Evolutionary conservation across 768 basidiomycete species (phyloP).

Genomic region (Trametes cubensis): DNA sequence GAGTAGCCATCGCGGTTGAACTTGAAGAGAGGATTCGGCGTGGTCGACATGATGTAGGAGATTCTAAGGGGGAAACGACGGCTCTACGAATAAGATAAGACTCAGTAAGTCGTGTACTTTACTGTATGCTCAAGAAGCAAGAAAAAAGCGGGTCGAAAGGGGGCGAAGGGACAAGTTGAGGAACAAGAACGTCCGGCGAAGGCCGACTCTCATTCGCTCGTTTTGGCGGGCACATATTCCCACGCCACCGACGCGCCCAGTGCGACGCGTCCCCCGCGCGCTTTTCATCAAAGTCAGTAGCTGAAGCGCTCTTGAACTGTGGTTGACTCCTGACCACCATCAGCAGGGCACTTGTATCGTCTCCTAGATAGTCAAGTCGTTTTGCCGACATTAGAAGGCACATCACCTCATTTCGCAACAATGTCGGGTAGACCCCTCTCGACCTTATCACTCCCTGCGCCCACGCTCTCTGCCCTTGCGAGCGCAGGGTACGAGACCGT

Average conservation of each 20-base stretch:
- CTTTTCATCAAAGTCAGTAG: neutral
- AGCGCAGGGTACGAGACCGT: slow-evolving; percentile 61
- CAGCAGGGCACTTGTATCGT: neutral
- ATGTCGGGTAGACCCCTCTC: slow-evolving; percentile 51
- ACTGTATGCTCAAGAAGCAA: slow-evolving; percentile 20
- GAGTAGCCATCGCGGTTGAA: slow-evolving; percentile 45
- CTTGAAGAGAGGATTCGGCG: slow-evolving; percentile 36
- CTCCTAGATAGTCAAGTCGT: neutral
- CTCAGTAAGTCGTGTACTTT: neutral
- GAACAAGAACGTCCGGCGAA: slow-evolving; percentile 29
- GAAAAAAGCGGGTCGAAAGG: slow-evolving; percentile 19
- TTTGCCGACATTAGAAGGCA: neutral
- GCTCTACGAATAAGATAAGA: neutral
- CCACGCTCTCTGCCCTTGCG: slow-evolving; percentile 49
- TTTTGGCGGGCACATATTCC: slow-evolving; percentile 25
- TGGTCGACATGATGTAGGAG: slow-evolving; percentile 17
- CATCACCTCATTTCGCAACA: slow-evolving; percentile 13
- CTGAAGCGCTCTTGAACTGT: neutral
- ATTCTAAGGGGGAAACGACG: slow-evolving; percentile 8
- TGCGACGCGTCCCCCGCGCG: slow-evolving; percentile 3
- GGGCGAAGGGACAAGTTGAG: slow-evolving; percentile 16
- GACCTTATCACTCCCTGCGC: slow-evolving; percentile 49
- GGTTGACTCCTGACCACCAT: neutral
- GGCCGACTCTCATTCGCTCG: slow-evolving; percentile 15
- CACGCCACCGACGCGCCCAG: slow-evolving; percentile 31